Conservation (phyloP, 176 grass and related monocot species). For the Poa pratensis region DNA sequence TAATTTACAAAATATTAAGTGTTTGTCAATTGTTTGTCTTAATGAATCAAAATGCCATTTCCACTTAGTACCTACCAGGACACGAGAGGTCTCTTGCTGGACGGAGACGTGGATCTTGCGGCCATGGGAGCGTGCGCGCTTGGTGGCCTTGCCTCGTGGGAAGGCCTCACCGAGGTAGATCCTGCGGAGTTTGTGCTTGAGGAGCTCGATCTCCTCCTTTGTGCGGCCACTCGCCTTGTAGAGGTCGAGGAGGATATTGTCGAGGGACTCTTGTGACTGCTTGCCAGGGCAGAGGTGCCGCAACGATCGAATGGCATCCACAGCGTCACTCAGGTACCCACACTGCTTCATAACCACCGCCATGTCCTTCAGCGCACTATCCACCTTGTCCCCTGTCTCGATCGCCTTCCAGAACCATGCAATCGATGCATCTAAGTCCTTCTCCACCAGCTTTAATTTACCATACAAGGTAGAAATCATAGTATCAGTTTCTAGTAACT, state of each 20-base stretch:
- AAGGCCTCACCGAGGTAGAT: slow-evolving; percentile 86
- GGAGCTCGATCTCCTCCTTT: slow-evolving; percentile 84
- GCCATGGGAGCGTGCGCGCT: slow-evolving; percentile 74
- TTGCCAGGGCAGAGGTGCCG: slow-evolving; percentile 69
- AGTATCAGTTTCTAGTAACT: background rate
- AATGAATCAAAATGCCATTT: background rate
- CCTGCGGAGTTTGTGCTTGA: slow-evolving; percentile 80
- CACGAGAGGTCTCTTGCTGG: slow-evolving; percentile 76
- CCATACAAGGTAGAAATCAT: background rate
- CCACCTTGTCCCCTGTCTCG: slow-evolving; percentile 60
- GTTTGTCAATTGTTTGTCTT: background rate
- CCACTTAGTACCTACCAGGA: slow-evolving; percentile 41
- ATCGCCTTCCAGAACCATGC: slow-evolving; percentile 92
- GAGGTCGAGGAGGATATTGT: slow-evolving; percentile 86
- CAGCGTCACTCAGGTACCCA: slow-evolving; percentile 61
- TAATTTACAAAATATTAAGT: background rate
- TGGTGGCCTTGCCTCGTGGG: slow-evolving; percentile 63
- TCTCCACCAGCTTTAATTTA: slow-evolving; percentile 69
- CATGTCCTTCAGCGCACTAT: slow-evolving; percentile 96
- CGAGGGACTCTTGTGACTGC: slow-evolving; percentile 73
- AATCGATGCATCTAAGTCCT: slow-evolving; percentile 77
- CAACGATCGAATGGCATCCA: slow-evolving; percentile 73
- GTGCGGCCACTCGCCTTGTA: slow-evolving; percentile 71
- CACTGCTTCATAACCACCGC: slow-evolving; percentile 89
- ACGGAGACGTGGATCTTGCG: slow-evolving; percentile 90